Evolutionary conservation across 495 filamentous ascomycete species (phyloP).

Genomic region (Lasiosphaeris hirsuta): DNA sequence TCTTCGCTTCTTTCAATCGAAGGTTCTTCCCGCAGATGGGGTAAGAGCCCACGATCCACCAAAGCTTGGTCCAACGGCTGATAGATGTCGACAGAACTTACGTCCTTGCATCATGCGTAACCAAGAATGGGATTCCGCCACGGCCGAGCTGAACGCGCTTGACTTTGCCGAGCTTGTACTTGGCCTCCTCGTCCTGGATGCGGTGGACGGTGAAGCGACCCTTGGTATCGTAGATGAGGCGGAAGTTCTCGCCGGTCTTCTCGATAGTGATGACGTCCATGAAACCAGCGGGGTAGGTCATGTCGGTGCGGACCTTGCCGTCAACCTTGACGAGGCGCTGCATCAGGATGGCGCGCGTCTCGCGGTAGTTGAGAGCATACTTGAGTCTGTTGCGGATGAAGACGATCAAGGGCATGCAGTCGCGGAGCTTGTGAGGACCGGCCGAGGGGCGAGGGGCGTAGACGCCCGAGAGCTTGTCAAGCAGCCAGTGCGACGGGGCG

Average conservation of each 20-base stretch:
- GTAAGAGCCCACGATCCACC: slow-evolving; percentile 55
- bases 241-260: slow-evolving; percentile 99
- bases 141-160: slow-evolving; percentile 98
- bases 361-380: slow-evolving; percentile 98
- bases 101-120: slow-evolving; percentile 99
- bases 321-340: slow-evolving; percentile 99
- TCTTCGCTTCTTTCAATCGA: slow-evolving; percentile 22
- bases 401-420: slow-evolving; percentile 98
- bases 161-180: slow-evolving; percentile 99
- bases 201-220: slow-evolving; percentile 99
- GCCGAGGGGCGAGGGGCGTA: slow-evolving; percentile 94
- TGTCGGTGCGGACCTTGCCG: slow-evolving; percentile 98
- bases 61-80: slow-evolving; percentile 99
- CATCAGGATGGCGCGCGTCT: slow-evolving; percentile 97
- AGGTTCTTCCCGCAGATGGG: slow-evolving; percentile 11
- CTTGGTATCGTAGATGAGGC: slow-evolving; percentile 99
- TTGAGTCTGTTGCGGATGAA: slow-evolving; percentile 99
- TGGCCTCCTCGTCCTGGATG: slow-evolving; percentile 94
- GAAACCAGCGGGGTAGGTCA: slow-evolving; percentile 95
- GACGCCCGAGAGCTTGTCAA: slow-evolving; percentile 97
- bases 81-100: slow-evolving; percentile 93
- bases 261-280: slow-evolving; percentile 99
- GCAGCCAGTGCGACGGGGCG: slow-evolving; percentile 97
- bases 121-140: slow-evolving; percentile 99
- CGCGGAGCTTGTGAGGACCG: slow-evolving; percentile 98